A percentile compares a stretch with the other conserved stretches of the same genome.
Conservation (phyloP, 2,329 filamentous ascomycete genomes). For the Sphaerulina musiva region DNA sequence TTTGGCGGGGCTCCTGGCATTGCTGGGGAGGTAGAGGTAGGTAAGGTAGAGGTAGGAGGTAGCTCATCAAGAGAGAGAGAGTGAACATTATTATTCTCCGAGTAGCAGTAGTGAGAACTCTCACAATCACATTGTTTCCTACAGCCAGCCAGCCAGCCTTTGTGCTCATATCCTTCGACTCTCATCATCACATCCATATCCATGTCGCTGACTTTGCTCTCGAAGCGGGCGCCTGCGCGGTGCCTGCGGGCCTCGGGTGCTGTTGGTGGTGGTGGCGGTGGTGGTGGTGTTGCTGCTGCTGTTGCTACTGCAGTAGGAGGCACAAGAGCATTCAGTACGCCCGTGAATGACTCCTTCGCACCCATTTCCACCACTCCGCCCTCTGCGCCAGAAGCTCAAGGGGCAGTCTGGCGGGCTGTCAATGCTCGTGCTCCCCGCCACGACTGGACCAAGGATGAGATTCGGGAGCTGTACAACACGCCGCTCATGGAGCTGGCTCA, state of each 20-base stretch:
- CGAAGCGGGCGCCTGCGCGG: slow-evolving; percentile 21
- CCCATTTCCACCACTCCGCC: slow-evolving; percentile 24
- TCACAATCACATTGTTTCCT: too few species aligned
- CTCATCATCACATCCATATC: background rate
- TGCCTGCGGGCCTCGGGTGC: slow-evolving; percentile 14
- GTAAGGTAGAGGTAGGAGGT: too few species aligned
- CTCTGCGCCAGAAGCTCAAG: slow-evolving; percentile 24
- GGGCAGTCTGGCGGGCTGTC: slow-evolving; percentile 47
- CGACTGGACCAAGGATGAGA: slow-evolving; percentile 76
- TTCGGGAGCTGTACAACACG: slow-evolving; percentile 72
- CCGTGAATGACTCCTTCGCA: slow-evolving; percentile 32
- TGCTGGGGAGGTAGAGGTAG: too few species aligned
- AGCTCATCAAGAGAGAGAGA: too few species aligned
- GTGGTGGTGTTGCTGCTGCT: background rate
- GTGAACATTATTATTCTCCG: too few species aligned
- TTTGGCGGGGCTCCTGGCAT: too few species aligned
- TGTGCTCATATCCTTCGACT: background rate
- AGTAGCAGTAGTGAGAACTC: too few species aligned
- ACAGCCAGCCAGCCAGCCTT: too few species aligned
- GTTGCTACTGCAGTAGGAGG: background rate
- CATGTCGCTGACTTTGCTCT: slow-evolving; percentile 27
- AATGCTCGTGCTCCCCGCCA: slow-evolving; percentile 57
- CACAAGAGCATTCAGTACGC: slow-evolving; percentile 31
- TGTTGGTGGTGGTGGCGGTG: background rate
- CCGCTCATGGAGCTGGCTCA: slow-evolving; percentile 65